phyloP scores from a whole-genome alignment of 495 filamentous ascomycete genomes.

The Penicillium soppii region DNA sequence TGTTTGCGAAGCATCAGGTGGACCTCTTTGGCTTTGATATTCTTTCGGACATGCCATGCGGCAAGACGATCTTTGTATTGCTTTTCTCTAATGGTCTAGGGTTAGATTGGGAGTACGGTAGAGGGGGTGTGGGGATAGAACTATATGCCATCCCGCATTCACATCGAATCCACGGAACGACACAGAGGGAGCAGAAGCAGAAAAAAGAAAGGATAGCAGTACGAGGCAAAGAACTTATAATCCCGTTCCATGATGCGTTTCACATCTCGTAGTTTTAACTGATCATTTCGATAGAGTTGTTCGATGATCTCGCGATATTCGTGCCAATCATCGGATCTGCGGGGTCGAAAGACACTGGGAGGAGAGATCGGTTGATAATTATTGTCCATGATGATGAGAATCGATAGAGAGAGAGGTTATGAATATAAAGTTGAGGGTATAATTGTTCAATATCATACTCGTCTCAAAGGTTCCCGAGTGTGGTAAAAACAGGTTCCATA shows the following conservation, averaged over 20 bases:
- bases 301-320: conserved; percentile 41
- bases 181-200: conserved; percentile 6
- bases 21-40: conserved; percentile 45
- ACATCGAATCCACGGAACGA: too few species aligned
- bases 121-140: too few species aligned
- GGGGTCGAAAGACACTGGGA: conserved; percentile 33
- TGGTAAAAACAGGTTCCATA: background rate
- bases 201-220: conserved; percentile 20
- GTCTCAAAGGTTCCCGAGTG: background rate
- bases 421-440: conserved; percentile 3
- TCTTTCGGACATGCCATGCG: conserved; percentile 44
- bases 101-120: too few species aligned
- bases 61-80: conserved; percentile 49
- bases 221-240: conserved; percentile 44
- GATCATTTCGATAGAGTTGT: conserved; percentile 41
- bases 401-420: too few species aligned
- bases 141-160: too few species aligned
- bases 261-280: conserved; percentile 44
- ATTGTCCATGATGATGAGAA: conserved; percentile 17
- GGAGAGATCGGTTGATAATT: conserved; percentile 18
- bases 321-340: conserved; percentile 45
- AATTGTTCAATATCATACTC: conserved; percentile 1
- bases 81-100: conserved; percentile 35
- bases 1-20: conserved; percentile 46
- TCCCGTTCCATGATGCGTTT: conserved; percentile 44